Conservation (phyloP, 768 basidiomycete species). For the Tulasnella sp. region DNA sequence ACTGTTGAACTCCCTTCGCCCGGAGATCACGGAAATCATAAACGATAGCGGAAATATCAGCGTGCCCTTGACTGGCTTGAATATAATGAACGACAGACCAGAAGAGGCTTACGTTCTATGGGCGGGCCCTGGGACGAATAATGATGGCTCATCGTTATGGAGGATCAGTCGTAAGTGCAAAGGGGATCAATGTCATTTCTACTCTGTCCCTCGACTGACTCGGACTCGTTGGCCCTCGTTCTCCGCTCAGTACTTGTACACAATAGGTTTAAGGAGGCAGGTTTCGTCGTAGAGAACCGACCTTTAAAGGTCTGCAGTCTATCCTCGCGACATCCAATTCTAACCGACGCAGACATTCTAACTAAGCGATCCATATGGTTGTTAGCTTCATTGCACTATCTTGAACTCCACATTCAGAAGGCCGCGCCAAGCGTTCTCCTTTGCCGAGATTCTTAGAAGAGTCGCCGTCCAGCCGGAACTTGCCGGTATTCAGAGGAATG, state of each 20-base stretch:
- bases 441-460: neutral
- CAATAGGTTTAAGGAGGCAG: conserved; percentile 10
- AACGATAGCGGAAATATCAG: neutral
- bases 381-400: conserved; percentile 18
- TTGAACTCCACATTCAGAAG: conserved; percentile 17
- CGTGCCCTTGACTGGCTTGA: neutral
- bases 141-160: conserved; percentile 9
- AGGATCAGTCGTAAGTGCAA: conserved; percentile 1
- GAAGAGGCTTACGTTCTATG: conserved; percentile 2
- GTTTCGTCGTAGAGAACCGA: conserved; percentile 15
- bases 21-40: neutral
- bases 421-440: conserved; percentile 18
- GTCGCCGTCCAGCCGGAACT: neutral
- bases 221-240: neutral
- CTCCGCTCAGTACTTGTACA: neutral
- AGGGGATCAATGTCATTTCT: neutral
- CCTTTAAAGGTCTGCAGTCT: conserved; percentile 13
- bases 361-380: neutral
- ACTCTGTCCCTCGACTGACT: neutral
- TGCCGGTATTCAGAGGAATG: neutral
- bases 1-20: conserved; percentile 1
- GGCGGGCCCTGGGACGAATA: neutral
- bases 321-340: neutral
- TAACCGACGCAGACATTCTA: neutral
- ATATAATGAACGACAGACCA: neutral